Conservation (phyloP, 2,329 filamentous ascomycete genomes). For the Zopfia rhizophila region DNA sequence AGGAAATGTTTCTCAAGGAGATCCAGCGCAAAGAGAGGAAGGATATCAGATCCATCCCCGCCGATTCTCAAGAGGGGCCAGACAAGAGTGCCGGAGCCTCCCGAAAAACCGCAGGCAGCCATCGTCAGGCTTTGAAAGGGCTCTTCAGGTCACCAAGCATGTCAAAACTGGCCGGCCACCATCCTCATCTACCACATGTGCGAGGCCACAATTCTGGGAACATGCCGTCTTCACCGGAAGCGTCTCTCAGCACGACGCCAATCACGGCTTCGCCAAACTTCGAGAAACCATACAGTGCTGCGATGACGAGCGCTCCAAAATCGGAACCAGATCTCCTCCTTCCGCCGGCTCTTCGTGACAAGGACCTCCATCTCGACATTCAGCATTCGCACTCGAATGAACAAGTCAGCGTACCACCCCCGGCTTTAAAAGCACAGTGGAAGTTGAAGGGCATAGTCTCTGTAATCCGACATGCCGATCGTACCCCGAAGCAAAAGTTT, state of each 20-base stretch:
- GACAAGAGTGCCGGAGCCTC: constrained; percentile 28
- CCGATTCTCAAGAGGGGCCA: constrained; percentile 41
- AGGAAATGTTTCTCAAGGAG: constrained; percentile 87
- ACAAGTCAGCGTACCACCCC: constrained; percentile 54
- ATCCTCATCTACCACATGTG: constrained; percentile 52
- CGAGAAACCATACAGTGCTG: constrained; percentile 46
- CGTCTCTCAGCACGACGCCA: constrained; percentile 52
- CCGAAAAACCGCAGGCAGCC: constrained; percentile 49
- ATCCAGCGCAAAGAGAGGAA: constrained; percentile 68
- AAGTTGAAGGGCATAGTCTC: constrained; percentile 98
- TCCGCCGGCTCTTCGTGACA: constrained; percentile 37
- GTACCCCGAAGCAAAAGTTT: constrained; percentile 98
- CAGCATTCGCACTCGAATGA: constrained; percentile 46
- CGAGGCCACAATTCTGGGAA: constrained; percentile 41
- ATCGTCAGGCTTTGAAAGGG: constrained; percentile 63
- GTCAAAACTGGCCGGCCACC: constrained; percentile 64
- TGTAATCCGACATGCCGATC: constrained; percentile 94
- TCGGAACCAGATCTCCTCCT: constrained; percentile 47
- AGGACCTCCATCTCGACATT: constrained; percentile 32
- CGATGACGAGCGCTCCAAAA: constrained; percentile 31
- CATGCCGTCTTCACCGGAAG: constrained; percentile 59
- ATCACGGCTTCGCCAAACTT: constrained; percentile 56
- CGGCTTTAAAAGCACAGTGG: constrained; percentile 88
- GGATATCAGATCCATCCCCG: constrained; percentile 55
- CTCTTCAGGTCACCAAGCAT: constrained; percentile 74